Evolutionary conservation across 352 stramenopile genomes (phyloP).

Genomic region (Pythium pectinolyticum): DNA sequence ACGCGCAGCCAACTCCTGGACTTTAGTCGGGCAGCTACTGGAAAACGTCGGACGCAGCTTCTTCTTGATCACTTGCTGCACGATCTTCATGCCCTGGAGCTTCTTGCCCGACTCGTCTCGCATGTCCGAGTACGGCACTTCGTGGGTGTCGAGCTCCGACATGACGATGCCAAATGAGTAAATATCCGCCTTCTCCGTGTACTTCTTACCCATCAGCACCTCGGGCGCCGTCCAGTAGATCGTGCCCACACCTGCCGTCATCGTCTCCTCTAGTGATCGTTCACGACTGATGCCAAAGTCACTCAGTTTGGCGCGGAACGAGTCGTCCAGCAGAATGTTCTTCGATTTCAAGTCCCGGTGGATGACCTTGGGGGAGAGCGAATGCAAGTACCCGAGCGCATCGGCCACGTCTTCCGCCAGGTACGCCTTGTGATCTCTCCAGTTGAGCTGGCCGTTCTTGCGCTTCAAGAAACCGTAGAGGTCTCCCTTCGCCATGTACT

Average conservation of each 20-base stretch:
- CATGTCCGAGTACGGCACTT: constrained; percentile 82
- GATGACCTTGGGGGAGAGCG: constrained; percentile 65
- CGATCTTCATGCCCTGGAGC: constrained; percentile 82
- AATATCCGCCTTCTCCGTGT: constrained; percentile 84
- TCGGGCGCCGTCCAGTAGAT: constrained; percentile 86
- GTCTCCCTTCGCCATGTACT: constrained; percentile 84
- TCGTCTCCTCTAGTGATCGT: constrained; percentile 75
- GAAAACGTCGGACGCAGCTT: constrained; percentile 69
- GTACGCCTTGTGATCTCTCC: constrained; percentile 73
- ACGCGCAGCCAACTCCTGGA: constrained; percentile 58
- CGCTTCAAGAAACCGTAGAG: constrained; percentile 74
- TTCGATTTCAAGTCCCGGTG: constrained; percentile 80
- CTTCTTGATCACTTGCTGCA: constrained; percentile 78
- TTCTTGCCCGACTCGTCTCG: constrained; percentile 69
- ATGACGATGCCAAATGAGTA: constrained; percentile 85
- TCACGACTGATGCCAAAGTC: constrained; percentile 82
- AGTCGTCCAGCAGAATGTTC: constrained; percentile 66
- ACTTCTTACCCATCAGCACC: constrained; percentile 81
- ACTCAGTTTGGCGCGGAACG: constrained; percentile 68
- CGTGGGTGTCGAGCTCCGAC: constrained; percentile 76
- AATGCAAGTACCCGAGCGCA: constrained; percentile 73
- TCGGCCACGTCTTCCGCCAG: constrained; percentile 72
- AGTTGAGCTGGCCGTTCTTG: constrained; percentile 66
- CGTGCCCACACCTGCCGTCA: constrained; percentile 79
- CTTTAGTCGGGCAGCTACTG: constrained; percentile 43